Evolutionary conservation across 345 rosid species (phyloP), one percentile per base, ranked within the genome.

Genomic region (Melaleuca quinquenervia): DNA sequence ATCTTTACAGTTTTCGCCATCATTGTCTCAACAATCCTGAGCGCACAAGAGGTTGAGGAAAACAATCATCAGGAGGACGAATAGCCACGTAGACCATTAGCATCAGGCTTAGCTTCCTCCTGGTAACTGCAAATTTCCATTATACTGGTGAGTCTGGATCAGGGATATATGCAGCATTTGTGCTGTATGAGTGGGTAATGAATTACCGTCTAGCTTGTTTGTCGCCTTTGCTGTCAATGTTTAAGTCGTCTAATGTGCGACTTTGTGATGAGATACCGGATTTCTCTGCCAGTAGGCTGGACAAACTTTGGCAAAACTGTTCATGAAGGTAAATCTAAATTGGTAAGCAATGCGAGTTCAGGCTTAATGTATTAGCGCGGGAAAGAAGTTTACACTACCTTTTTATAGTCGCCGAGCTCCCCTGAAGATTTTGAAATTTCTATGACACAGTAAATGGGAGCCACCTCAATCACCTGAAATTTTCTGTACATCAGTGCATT

Each of bases 341-440:
- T 49, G 50, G 22, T 50, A 53, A 50, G 11, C 27, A 45, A 41
- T n/a, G 64, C 8, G 2, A 51, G 10, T 84, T 52, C 22, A 36
- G 49, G 15, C 15, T 51, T 15, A 51, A 27, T 70, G 11, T 45
- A 50, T 24, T 32, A 45, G 76, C 5, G 29, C 45, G 21, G 8
- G 3, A 29, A 29, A 58, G 75, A 84, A 29, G 32, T 75, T 21
- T 48, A 20, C 45, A 15, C n/a, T 62, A 94, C 98, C 96, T 95
- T 93, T 87, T 91, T 91, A 89, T 95, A 97, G 48, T 89, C 82
- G 82, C 88, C 87, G 70, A 92, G 85, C 87, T 96, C 94, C 86
- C 96, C 98, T 78, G 93, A 94, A 50, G 97, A 91, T 91, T 95
- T 95, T 80, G 98, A 92, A 91, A 96, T 91, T 91, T 97, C 97